These are phyloP conservation scores for Saposhnikovia divaricata DNA, from an alignment of 129 eudicot genomes.

Conservation along the genomic window DNA sequence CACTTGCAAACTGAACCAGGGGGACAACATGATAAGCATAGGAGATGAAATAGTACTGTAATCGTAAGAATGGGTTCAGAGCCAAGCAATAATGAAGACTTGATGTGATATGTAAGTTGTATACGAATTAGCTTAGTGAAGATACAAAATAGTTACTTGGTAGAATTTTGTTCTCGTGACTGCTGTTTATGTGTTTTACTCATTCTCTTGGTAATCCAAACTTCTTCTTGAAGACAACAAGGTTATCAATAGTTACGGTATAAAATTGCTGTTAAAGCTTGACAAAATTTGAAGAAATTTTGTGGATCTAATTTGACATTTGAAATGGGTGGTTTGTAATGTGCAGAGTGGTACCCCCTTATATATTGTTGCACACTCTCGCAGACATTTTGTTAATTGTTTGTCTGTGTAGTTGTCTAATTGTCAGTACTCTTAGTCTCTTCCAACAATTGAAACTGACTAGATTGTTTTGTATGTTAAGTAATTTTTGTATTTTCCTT, in stretches of 20 bases:
- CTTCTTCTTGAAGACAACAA: background rate
- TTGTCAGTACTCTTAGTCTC: too few species aligned
- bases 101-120: background rate
- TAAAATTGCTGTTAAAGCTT: background rate
- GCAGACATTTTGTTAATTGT: background rate
- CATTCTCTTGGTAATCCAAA: background rate
- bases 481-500: background rate
- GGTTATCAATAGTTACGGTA: background rate
- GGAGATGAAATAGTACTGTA: background rate
- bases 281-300: background rate
- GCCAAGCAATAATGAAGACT: background rate
- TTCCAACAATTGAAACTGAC: background rate
- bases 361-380: background rate
- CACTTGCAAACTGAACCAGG: too few species aligned
- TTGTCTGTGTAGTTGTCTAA: background rate
- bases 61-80: background rate
- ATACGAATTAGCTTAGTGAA: background rate
- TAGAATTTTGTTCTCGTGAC: background rate
- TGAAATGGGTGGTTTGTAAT: background rate
- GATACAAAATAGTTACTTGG: background rate
- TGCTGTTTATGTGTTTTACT: background rate
- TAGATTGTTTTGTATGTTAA: background rate
- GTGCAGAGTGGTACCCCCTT: background rate
- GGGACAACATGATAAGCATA: background rate
- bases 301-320: background rate